These are phyloP conservation scores for Chaetomium sp. DNA, from an alignment of 2,329 filamentous ascomycete genomes.

Conservation along the genomic window DNA sequence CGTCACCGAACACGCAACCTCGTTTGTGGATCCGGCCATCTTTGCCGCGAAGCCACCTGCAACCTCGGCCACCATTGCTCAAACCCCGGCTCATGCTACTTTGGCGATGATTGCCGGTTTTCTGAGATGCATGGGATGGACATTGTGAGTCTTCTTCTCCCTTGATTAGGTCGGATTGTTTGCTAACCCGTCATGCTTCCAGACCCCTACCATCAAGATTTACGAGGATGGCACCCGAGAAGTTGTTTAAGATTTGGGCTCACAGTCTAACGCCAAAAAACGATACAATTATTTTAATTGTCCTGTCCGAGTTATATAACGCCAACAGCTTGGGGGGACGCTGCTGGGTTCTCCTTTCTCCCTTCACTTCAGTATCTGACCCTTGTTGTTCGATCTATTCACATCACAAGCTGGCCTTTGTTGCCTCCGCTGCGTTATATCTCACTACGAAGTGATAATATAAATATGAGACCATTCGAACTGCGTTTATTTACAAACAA, in stretches of 20 bases:
- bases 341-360: too few relatives aligned
- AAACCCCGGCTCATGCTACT: conserved; percentile 18
- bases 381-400: too few relatives aligned
- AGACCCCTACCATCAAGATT: conserved; percentile 20
- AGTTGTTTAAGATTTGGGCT: conserved; percentile 1
- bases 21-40: conserved; percentile 12
- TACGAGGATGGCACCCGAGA: conserved; percentile 18
- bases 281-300: not conserved
- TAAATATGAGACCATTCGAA: too few relatives aligned
- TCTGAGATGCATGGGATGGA: conserved; percentile 21
- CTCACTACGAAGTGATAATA: too few relatives aligned
- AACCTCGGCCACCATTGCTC: conserved; percentile 23
- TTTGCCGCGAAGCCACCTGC: conserved; percentile 18
- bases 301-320: too few relatives aligned
- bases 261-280: too few relatives aligned
- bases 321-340: too few relatives aligned
- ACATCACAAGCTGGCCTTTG: too few relatives aligned
- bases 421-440: too few relatives aligned
- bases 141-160: conserved; percentile 15
- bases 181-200: not conserved
- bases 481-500: not conserved
- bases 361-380: too few relatives aligned
- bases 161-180: not conserved
- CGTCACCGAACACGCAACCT: conserved; percentile 19
- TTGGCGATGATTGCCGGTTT: conserved; percentile 20